Percentiles rank a stretch among this genome's conserved stretches.
Evolutionary conservation across 176 grass and related monocot genomes (phyloP).

Genomic region (Ensete glaucum): DNA sequence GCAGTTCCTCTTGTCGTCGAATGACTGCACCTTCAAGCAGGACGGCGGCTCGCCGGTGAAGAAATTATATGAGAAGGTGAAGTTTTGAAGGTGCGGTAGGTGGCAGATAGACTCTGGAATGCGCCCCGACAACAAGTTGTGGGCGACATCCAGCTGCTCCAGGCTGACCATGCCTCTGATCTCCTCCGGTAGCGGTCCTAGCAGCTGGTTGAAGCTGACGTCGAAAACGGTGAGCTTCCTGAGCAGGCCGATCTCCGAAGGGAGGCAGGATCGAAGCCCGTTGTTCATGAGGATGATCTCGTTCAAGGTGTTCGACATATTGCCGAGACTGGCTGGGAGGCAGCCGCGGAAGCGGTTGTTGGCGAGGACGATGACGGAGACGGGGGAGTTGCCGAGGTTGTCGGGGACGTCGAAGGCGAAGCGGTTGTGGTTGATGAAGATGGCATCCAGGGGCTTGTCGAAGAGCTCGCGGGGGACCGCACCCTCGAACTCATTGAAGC

Average conservation of each 20-base stretch:
- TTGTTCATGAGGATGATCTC: slow-evolving; percentile 90
- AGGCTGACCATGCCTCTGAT: slow-evolving; percentile 52
- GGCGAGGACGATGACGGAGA: slow-evolving; percentile 82
- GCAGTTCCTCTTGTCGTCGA: slow-evolving; percentile 57
- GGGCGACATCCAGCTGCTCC: slow-evolving; percentile 82
- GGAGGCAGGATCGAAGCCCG: slow-evolving; percentile 67
- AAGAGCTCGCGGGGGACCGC: slow-evolving; percentile 45
- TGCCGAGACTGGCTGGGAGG: slow-evolving; percentile 75
- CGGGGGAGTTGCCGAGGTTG: slow-evolving; percentile 89
- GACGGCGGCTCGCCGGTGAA: slow-evolving; percentile 67
- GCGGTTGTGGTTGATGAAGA: slow-evolving; percentile 98
- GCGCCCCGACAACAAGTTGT: slow-evolving; percentile 61
- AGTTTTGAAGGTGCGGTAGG: slow-evolving; percentile 68
- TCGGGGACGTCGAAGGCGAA: slow-evolving; percentile 64
- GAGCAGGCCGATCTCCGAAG: slow-evolving; percentile 54
- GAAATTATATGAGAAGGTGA: slow-evolving; percentile 89
- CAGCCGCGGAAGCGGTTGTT: slow-evolving; percentile 72
- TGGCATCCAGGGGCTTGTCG: slow-evolving; percentile 74
- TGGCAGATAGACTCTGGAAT: slow-evolving; percentile 60
- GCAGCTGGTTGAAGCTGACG: slow-evolving; percentile 67
- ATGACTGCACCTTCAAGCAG: slow-evolving; percentile 44
- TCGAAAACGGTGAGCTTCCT: slow-evolving; percentile 76
- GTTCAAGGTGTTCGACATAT: slow-evolving; percentile 90
- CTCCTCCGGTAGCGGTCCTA: slow-evolving; percentile 53
- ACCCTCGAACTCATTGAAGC: slow-evolving; percentile 96